Evolutionary conservation across 2,329 filamentous ascomycete species (phyloP), one percentile per base, ranked within the genome.

Genomic region (Epichloe scottii): DNA sequence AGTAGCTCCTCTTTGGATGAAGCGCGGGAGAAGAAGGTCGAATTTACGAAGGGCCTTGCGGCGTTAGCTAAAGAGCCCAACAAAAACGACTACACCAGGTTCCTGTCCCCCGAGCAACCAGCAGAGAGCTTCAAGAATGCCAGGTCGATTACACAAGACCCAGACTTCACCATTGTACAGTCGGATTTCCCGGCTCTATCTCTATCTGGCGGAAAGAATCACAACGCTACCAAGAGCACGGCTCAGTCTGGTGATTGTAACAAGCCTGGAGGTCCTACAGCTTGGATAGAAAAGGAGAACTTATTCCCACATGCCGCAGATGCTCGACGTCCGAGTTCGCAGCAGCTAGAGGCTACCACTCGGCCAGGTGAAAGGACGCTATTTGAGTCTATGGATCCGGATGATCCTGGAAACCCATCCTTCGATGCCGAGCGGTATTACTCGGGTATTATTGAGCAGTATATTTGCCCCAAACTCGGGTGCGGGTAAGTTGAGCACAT

Each of bases 341-440:
- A 57, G 53, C 55, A 63, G 52, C 53, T 58, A 15, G 11, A 54
- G 47, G 44, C 50, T 30, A 53, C 49, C 10, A 51, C 54, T 1
- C 40, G 50, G 2, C 57, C 58, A 6, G 58, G 49, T 7, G 48
- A 55, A 5, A 53, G 48, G 51, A 45, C 46, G 6, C 8, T 44
- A 1, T 45, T 54, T 11, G 55, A 57, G 12, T 49, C 51, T 15
- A 51, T 60, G 49, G 62, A 65, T 21, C 55, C 60, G 4, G 50
- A 68, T 37, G 71, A 83, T 51, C 79, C 80, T 0, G 56, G 68
- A 4, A 67, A 71, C 47, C 62, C 62, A 0, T 63, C 68, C 10
- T 83, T 77, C 63, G 69, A 75, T 41, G 62, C 69, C 1, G 63
- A 68, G 2, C 63, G 65, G 5, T 82, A 80, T 66, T 71, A 61